Evolutionary conservation across 805 yeast genomes (phyloP), one percentile per base, ranked within the genome.

Genomic region (Candida namnaoensis): DNA sequence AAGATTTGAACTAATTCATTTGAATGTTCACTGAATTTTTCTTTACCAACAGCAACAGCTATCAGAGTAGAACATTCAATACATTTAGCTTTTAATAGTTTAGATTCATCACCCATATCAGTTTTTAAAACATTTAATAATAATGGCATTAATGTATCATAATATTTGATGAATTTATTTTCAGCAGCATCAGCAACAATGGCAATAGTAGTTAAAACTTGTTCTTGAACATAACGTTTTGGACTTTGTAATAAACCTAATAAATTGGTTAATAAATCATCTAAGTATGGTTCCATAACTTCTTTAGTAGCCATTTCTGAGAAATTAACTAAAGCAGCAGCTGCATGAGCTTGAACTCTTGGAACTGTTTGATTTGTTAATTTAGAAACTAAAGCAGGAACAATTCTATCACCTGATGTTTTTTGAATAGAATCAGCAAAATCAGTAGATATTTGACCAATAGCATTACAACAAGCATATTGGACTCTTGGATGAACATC

Each of bases 131-230:
- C 95, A 47, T 82, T 78, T 43, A 88, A 66, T 46, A 91, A 69
- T 49, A 88, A 66, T 14, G 96, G 96, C 95, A 93, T 91, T 60
- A 93, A 72, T 2, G 96, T 84, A 59, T 88, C 96, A 60, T 90
- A 93, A 60, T 93, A 93, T 65, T 90, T 91, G 52, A 79, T 72
- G 58, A 93, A 93, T 56, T 83, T 84, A 47, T 74, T 74, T 62
- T 88, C 88, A 4, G 98, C 96, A 13, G 96, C 95, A 64, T 91
- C 98, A 2, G 99, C 99, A 49, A 91, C 90, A 50, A 90, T 86
- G 19, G 98, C 96, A 61, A 93, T 90, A 0, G 98, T 93, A 10
- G 98, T 90, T 44, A 93, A 72, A 13, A 90, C 97, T 67, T 93
- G 99, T 58, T 93, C 99, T 65, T 93, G 98, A 37, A 93, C 96